Evolutionary conservation across 2,329 filamentous ascomycete genomes (phyloP).

Genomic region (Davidsoniella eucalypti): DNA sequence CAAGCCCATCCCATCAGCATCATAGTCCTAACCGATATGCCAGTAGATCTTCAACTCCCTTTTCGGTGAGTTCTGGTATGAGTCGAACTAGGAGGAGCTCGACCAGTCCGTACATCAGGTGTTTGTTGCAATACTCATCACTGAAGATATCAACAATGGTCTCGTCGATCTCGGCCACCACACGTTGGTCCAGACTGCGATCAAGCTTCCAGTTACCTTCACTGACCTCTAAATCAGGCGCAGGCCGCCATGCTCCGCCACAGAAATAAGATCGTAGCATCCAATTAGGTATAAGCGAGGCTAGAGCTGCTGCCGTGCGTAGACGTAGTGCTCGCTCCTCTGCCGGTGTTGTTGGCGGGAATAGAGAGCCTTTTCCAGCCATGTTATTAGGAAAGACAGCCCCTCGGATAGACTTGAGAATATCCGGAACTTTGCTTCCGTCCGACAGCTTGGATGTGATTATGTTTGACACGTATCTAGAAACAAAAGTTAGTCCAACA

Average conservation of each 20-base stretch:
- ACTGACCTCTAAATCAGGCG: slow-evolving; percentile 14
- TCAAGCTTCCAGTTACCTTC: slow-evolving; percentile 16
- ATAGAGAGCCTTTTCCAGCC: slow-evolving; percentile 45
- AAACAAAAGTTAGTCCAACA: not conserved
- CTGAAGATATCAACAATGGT: slow-evolving; percentile 56
- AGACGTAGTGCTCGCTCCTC: slow-evolving; percentile 45
- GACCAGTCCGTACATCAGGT: slow-evolving; percentile 66
- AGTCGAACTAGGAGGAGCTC: slow-evolving; percentile 69
- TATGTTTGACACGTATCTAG: slow-evolving; percentile 41
- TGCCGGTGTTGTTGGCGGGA: slow-evolving; percentile 42
- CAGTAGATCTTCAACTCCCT: slow-evolving; percentile 54
- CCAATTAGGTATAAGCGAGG: slow-evolving; percentile 29
- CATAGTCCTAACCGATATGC: slow-evolving; percentile 44
- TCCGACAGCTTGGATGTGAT: slow-evolving; percentile 42
- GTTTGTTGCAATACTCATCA: slow-evolving; percentile 83
- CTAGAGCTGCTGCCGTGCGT: slow-evolving; percentile 47
- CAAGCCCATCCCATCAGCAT: not conserved
- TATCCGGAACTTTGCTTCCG: slow-evolving; percentile 44
- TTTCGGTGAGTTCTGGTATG: slow-evolving; percentile 67
- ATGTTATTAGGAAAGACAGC: slow-evolving; percentile 77
- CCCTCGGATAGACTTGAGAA: slow-evolving; percentile 56
- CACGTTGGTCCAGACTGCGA: slow-evolving; percentile 27
- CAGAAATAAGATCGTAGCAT: slow-evolving; percentile 36
- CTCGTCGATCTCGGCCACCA: slow-evolving; percentile 43
- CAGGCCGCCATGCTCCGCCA: slow-evolving; percentile 17